These are phyloP conservation scores for Picea abies DNA, from an alignment of 83 land plant species.

Conservation along the genomic window DNA sequence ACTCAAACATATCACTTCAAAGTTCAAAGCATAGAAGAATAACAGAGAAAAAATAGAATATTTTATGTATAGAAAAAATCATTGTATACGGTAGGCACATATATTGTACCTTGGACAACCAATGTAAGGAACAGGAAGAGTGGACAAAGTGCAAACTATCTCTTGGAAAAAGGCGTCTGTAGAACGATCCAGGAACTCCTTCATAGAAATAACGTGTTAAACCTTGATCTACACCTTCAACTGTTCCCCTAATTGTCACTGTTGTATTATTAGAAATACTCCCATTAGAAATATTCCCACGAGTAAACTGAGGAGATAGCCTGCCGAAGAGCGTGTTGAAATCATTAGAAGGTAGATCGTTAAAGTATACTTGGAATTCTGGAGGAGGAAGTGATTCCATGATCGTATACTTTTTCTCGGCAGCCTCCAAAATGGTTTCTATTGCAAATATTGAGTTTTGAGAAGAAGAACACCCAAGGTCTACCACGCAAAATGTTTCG, in stretches of 20 bases:
- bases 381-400: background rate
- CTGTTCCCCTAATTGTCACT: background rate
- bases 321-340: slow-evolving; percentile 44
- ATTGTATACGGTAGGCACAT: too few relatives aligned
- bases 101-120: slow-evolving; percentile 22
- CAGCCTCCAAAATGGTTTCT: background rate
- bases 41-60: too few relatives aligned
- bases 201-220: background rate
- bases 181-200: slow-evolving; percentile 29
- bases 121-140: slow-evolving; percentile 28
- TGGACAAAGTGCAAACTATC: slow-evolving; percentile 24
- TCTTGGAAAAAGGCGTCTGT: slow-evolving; percentile 27
- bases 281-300: background rate
- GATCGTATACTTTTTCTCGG: background rate
- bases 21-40: too few relatives aligned
- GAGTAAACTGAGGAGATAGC: slow-evolving; percentile 30
- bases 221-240: background rate
- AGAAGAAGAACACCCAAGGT: slow-evolving; percentile 1
- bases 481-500: slow-evolving; percentile 9
- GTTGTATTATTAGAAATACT: too few relatives aligned
- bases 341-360: slow-evolving; percentile 52
- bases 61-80: too few relatives aligned
- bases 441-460: background rate
- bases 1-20: too few relatives aligned
- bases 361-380: slow-evolving; percentile 39